Base-by-base conservation (phyloP, 148 eudicot species). In the Rheum nobile region DNA sequence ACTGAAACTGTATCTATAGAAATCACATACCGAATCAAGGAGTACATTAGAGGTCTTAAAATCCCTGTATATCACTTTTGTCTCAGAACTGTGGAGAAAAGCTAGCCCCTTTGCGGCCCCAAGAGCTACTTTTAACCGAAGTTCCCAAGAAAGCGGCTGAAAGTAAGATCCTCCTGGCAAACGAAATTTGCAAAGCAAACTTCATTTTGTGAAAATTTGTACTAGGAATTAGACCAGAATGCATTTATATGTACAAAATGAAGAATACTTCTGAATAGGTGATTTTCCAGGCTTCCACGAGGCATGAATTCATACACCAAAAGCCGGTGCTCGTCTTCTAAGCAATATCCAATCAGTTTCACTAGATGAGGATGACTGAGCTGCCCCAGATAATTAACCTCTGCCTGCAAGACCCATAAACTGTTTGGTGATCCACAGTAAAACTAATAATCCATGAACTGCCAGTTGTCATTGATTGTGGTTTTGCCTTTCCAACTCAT, bases 31-130 rank as follows among this genome's bases (percentile, higher is more conserved):
- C 74, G 90, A 87, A 84, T 92, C 98, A n/a, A 92, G 93, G 67
- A 92, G 83, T 41, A 92, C 82, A 70, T 90, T 90, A n/a, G 98
- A 85, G 55, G 98, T 86, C 83, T 93, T 93, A 82, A 93, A 90
- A 83, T 93, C 98, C 17, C 98, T 84, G 75, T 93, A 93, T 48
- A 93, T 93, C 77, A 93, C 98, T 90, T 86, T 85, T 16, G 84
- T 82, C 78, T 92, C 84, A 19, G 89, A 82, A 59, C 84, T 83
- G 74, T 92, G 97, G 76, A 92, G 93, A 82, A 88, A 92, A 70
- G 96, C 97, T 54, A 92, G 96, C 28, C 97, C 97, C 77, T 86
- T 88, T 26, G 97, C 97, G 71, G 97, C 97, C 54, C 92, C 96
- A 48, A 87, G 83, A 77, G 97, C 89, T 46, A 86, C 96, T 77